phyloP scores from a whole-genome alignment of 208 protist species.

The Trypanosoma rangeli region DNA sequence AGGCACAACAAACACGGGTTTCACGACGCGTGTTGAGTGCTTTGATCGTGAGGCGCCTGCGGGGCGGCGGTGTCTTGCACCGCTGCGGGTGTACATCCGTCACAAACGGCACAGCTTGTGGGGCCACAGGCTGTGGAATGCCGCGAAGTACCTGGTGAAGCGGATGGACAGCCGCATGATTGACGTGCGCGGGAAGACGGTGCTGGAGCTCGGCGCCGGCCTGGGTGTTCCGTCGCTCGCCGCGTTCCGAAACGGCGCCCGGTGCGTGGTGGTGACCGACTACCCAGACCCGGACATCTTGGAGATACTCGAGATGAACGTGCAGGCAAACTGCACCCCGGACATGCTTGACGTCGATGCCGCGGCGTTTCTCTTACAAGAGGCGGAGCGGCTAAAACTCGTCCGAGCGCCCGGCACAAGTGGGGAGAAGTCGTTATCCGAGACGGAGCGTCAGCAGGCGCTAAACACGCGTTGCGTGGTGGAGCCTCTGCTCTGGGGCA shows the following conservation, averaged over 20 bases:
- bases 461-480: conserved; percentile 40
- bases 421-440: conserved; percentile 5
- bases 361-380: conserved; percentile 22
- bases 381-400: conserved; percentile 10
- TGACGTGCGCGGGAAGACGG: conserved; percentile 60
- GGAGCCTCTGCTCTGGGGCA: conserved; percentile 85
- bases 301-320: conserved; percentile 75
- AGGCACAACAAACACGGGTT: conserved; percentile 50
- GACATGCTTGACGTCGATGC: conserved; percentile 50
- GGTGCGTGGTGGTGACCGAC: conserved; percentile 73
- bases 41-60: conserved; percentile 35
- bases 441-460: conserved; percentile 10
- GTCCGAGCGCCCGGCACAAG: not conserved
- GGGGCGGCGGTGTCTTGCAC: conserved; percentile 15
- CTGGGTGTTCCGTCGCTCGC: conserved; percentile 78
- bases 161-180: conserved; percentile 78
- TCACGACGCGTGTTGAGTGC: conserved; percentile 44
- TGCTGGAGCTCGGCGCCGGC: conserved; percentile 87
- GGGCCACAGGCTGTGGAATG: conserved; percentile 88
- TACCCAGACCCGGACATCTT: conserved; percentile 81
- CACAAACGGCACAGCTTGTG: conserved; percentile 88
- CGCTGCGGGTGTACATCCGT: conserved; percentile 61
- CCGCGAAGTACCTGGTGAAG: conserved; percentile 87
- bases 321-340: conserved; percentile 60
- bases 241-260: conserved; percentile 72